These are phyloP conservation scores for Trematosphaeria pertusa DNA, from an alignment of 2,329 filamentous ascomycete genomes.

Conservation along the genomic window DNA sequence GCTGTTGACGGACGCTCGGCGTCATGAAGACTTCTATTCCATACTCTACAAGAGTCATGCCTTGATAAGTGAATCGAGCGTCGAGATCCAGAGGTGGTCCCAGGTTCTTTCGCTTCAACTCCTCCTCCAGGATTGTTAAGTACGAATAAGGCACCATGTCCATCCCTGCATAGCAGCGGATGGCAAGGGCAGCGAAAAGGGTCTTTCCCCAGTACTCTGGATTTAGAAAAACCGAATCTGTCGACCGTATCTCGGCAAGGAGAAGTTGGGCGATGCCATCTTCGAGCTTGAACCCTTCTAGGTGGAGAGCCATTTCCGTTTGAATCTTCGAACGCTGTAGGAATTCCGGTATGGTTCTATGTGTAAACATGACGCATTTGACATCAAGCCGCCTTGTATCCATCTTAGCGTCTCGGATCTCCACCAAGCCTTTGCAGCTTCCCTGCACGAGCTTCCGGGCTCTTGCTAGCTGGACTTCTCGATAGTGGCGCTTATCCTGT, in stretches of 20 bases:
- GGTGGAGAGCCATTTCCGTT: neutral
- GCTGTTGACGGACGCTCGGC: too few relatives aligned
- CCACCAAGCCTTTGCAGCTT: neutral
- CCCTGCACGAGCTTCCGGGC: neutral
- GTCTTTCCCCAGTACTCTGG: too few relatives aligned
- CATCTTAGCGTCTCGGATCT: neutral
- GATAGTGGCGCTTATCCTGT: neutral
- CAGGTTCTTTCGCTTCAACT: too few relatives aligned
- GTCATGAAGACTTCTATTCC: too few relatives aligned
- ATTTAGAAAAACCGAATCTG: too few relatives aligned
- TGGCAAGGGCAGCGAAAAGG: too few relatives aligned
- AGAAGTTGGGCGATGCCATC: neutral
- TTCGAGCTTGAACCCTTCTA: neutral
- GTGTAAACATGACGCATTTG: neutral
- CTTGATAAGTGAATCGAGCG: too few relatives aligned
- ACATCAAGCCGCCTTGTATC: neutral
- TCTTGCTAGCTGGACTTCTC: neutral
- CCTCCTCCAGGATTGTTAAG: too few relatives aligned
- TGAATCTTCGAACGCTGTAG: neutral
- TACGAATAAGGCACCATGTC: too few relatives aligned
- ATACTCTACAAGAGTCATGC: too few relatives aligned
- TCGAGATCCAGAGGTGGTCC: too few relatives aligned
- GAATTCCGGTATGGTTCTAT: constrained; percentile 1
- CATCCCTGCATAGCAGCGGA: too few relatives aligned
- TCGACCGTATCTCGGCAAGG: neutral